phyloP scores from a whole-genome alignment of 441 rosid species.

The Rhodomyrtus psidioides region DNA sequence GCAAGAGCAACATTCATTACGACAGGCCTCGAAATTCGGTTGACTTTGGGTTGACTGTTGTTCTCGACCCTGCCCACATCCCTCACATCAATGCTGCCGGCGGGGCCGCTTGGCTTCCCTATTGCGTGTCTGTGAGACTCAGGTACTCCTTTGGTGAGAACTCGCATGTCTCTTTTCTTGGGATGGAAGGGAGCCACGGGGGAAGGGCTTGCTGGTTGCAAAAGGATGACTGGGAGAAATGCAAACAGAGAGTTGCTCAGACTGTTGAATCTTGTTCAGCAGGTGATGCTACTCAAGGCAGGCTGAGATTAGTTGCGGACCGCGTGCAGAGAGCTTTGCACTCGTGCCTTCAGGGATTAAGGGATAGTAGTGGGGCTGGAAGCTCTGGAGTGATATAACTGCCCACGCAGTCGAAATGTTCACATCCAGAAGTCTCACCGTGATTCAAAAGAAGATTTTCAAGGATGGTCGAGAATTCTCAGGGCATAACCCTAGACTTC shows the following conservation, averaged over 20 bases:
- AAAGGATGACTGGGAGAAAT: conserved; percentile 92
- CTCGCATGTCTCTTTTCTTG: conserved; percentile 50
- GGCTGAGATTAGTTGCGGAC: conserved; percentile 82
- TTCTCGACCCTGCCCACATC: conserved; percentile 90
- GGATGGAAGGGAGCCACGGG: conserved; percentile 99
- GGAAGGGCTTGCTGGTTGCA: conserved; percentile 90
- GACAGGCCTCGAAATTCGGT: conserved; percentile 76
- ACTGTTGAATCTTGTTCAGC: conserved; percentile 51
- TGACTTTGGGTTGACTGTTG: conserved; percentile 84
- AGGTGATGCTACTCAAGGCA: conserved; percentile 63
- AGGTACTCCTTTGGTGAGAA: conserved; percentile 77
- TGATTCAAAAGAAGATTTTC: neutral
- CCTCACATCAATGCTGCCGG: conserved; percentile 86
- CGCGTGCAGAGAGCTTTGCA: conserved; percentile 66
- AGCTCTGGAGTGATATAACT: conserved; percentile 26
- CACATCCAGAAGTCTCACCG: neutral
- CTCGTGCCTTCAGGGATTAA: conserved; percentile 66
- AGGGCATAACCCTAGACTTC: neutral
- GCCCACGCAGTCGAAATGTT: neutral
- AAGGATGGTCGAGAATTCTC: neutral
- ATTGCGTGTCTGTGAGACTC: conserved; percentile 86
- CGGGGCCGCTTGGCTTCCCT: conserved; percentile 98
- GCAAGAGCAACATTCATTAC: conserved; percentile 85
- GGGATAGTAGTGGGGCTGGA: conserved; percentile 38
- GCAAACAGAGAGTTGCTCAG: conserved; percentile 74